These are phyloP conservation scores for Scedosporium minutisporum DNA, from an alignment of 2,329 filamentous ascomycete genomes.

Conservation along the genomic window DNA sequence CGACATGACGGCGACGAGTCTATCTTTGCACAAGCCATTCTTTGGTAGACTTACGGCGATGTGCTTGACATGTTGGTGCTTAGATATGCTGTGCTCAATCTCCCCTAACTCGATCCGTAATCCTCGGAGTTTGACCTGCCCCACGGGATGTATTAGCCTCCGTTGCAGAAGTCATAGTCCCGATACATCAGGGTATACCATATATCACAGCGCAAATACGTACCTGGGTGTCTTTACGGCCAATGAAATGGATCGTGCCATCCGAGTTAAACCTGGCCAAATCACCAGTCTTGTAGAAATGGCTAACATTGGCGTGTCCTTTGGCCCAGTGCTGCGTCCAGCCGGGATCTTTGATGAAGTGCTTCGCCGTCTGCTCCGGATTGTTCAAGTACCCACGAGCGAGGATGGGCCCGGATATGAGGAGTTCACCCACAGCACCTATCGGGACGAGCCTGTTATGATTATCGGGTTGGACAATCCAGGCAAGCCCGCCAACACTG, in stretches of 20 bases:
- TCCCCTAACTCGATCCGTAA: conserved; percentile 40
- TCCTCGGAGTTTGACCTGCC: conserved; percentile 45
- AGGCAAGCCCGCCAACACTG: conserved; percentile 4
- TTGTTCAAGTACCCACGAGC: conserved; percentile 9
- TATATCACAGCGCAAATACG: no score
- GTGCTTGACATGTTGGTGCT: conserved; percentile 44
- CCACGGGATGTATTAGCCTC: no score
- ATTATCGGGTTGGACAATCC: conserved; percentile 10
- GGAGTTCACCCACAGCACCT: conserved; percentile 11
- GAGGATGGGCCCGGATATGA: conserved; percentile 11
- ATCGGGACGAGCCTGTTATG: conserved; percentile 10
- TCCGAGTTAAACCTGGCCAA: conserved; percentile 30
- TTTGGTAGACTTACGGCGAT: conserved; percentile 24
- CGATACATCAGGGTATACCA: no score
- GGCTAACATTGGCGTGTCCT: background rate
- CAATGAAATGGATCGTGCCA: conserved; percentile 31
- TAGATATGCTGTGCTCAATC: conserved; percentile 37
- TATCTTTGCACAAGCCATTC: conserved; percentile 15
- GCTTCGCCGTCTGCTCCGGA: conserved; percentile 21
- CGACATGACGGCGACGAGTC: background rate
- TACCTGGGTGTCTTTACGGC: conserved; percentile 38
- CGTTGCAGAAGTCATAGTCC: no score
- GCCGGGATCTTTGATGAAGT: conserved; percentile 44
- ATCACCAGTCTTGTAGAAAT: conserved; percentile 38
- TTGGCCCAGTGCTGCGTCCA: conserved; percentile 34